Evolutionary conservation across 345 rosid genomes (phyloP).

Genomic region (Clausena lansium): DNA sequence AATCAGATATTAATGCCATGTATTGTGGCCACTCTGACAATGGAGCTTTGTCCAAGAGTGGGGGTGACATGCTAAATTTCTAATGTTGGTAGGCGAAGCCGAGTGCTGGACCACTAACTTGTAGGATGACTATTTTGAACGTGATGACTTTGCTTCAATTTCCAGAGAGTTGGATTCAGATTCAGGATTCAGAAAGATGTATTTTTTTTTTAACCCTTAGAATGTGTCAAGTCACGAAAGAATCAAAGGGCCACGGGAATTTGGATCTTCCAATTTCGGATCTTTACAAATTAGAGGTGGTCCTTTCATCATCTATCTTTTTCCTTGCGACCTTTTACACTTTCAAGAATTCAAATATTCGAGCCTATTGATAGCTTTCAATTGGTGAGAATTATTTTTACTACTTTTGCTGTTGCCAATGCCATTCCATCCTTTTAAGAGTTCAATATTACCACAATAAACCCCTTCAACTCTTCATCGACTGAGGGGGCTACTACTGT

Average conservation of each 20-base stretch:
- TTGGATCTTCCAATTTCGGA: background rate
- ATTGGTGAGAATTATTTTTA: background rate
- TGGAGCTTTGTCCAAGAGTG: background rate
- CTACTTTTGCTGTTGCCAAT: too few species aligned
- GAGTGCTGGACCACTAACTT: too few species aligned
- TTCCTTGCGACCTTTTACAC: background rate
- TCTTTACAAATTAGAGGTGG: background rate
- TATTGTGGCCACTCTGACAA: background rate
- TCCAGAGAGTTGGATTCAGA: background rate
- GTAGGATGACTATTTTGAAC: background rate
- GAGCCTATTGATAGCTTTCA: background rate
- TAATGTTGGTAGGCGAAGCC: too few species aligned
- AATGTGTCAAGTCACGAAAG: too few species aligned
- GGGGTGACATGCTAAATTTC: too few species aligned
- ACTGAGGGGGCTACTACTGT: too few species aligned
- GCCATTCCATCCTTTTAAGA: too few species aligned
- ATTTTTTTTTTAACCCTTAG: accelerated
- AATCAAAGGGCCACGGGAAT: background rate
- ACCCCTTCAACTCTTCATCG: too few species aligned
- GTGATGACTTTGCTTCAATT: background rate
- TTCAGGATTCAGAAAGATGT: too few species aligned
- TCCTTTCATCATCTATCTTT: background rate
- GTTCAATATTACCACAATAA: background rate
- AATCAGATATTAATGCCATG: background rate
- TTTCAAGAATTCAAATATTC: too few species aligned